These are phyloP conservation scores for Claviceps humidiphila DNA, from an alignment of 2,329 filamentous ascomycete genomes.

Conservation along the genomic window DNA sequence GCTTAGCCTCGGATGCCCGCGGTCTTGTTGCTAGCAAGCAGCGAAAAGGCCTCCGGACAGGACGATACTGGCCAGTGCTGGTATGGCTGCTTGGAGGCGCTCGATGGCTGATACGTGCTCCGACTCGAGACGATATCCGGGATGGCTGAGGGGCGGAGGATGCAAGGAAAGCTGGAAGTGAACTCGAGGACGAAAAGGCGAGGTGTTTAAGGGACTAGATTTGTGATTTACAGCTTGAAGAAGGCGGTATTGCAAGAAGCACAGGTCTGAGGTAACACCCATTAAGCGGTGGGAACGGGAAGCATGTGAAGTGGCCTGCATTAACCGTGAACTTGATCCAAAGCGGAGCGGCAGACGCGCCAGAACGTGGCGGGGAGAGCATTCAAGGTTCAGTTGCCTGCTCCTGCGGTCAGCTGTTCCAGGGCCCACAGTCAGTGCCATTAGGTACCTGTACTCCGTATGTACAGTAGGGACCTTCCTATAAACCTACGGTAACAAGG, in stretches of 20 bases:
- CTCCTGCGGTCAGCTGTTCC: too few relatives aligned
- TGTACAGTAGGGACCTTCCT: too few relatives aligned
- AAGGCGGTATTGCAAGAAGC: background rate
- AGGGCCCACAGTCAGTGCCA: too few relatives aligned
- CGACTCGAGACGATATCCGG: background rate
- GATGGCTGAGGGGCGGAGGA: background rate
- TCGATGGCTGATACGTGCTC: background rate
- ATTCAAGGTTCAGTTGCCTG: too few relatives aligned
- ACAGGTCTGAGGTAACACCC: background rate
- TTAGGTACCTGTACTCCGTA: too few relatives aligned
- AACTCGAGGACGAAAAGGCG: background rate
- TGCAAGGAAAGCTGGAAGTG: background rate
- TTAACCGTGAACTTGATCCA: too few relatives aligned
- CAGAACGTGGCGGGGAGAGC: too few relatives aligned
- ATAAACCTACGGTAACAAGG: too few relatives aligned
- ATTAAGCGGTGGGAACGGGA: background rate
- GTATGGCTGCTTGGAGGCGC: background rate
- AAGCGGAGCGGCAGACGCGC: too few relatives aligned
- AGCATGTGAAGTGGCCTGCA: background rate
- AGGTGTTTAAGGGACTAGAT: background rate
- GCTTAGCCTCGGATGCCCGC: background rate
- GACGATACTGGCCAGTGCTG: background rate
- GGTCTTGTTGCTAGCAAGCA: background rate
- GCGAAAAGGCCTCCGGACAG: background rate
- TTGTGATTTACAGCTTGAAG: background rate